Percentiles rank a stretch among this genome's conserved stretches.
These are phyloP conservation scores for Nyssa sinensis DNA, from an alignment of 148 eudicot genomes.

Conservation along the genomic window DNA sequence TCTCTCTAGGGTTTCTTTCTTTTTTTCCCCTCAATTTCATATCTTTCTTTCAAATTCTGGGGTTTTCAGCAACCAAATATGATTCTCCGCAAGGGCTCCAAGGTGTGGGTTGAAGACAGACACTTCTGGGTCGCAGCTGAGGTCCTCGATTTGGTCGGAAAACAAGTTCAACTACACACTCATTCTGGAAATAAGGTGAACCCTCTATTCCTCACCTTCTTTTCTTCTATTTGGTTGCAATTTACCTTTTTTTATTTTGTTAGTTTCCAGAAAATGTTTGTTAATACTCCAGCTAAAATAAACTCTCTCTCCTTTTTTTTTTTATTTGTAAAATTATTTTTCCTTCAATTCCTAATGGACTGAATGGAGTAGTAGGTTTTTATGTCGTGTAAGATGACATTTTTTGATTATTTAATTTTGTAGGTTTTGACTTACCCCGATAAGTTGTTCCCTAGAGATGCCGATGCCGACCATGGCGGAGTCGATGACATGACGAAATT, in stretches of 20 bases:
- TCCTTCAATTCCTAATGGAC: no score
- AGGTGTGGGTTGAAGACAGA: constrained; percentile 86
- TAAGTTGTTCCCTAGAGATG: constrained; percentile 71
- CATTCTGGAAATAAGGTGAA: constrained; percentile 55
- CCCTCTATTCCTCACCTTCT: not conserved
- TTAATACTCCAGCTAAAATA: no score
- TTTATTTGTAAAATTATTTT: no score
- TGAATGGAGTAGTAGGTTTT: no score
- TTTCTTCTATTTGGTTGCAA: not conserved
- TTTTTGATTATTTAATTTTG: constrained; percentile 5
- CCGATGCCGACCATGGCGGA: constrained; percentile 91
- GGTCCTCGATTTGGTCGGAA: constrained; percentile 54
- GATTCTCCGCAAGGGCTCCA: constrained; percentile 72
- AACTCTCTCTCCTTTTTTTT: no score
- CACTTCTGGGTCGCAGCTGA: constrained; percentile 72
- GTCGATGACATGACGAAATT: constrained; percentile 99
- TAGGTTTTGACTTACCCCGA: constrained; percentile 69
- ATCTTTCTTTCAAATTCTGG: constrained; percentile 3
- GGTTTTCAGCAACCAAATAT: constrained; percentile 18
- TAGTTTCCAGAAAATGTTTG: no score
- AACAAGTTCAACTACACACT: constrained; percentile 66
- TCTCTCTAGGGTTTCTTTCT: constrained; percentile 18
- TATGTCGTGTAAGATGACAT: not conserved
- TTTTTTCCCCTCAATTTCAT: not conserved
- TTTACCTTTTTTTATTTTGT: no score